A percentile compares a stretch with the other conserved stretches of the same genome.
Evolutionary conservation across 371 early-diverging fungal genomes (phyloP).

Genomic region (Rhizopus stolonifer): DNA sequence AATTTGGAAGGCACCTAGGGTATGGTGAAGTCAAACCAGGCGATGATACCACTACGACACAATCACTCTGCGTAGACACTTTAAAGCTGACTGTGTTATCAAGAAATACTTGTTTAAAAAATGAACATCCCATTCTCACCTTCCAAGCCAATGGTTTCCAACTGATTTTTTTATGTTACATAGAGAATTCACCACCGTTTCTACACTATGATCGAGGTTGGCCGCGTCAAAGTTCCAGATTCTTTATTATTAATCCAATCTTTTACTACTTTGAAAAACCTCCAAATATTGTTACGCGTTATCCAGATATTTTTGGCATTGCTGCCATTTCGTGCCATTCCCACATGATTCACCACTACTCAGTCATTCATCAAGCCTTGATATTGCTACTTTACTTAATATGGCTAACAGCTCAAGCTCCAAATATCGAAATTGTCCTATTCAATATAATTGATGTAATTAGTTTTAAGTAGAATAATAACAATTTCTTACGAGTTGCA

Average conservation of each 20-base stretch:
- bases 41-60: slow-evolving; percentile 11
- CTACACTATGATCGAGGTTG: slow-evolving; percentile 19
- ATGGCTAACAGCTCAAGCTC: slow-evolving; percentile 15
- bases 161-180: slow-evolving; percentile 15
- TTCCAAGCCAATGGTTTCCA: slow-evolving; percentile 19
- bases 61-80: slow-evolving; percentile 16
- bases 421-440: slow-evolving; percentile 19
- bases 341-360: slow-evolving; percentile 11
- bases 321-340: slow-evolving; percentile 12
- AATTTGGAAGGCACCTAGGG: slow-evolving; percentile 12
- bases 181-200: slow-evolving; percentile 15
- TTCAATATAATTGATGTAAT: slow-evolving; percentile 12
- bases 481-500: neutral
- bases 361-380: slow-evolving; percentile 18
- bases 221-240: slow-evolving; percentile 15
- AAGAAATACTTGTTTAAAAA: slow-evolving; percentile 21
- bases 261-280: slow-evolving; percentile 13
- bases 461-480: slow-evolving; percentile 5
- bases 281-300: slow-evolving; percentile 10
- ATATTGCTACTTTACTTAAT: slow-evolving; percentile 15
- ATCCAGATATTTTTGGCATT: slow-evolving; percentile 14
- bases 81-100: slow-evolving; percentile 17
- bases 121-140: slow-evolving; percentile 9
- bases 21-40: slow-evolving; percentile 21
- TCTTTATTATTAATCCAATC: slow-evolving; percentile 16